Evolutionary conservation across 257 asterid genomes (phyloP), one percentile per base, ranked within the genome.

Genomic region (Apocynum venetum): DNA sequence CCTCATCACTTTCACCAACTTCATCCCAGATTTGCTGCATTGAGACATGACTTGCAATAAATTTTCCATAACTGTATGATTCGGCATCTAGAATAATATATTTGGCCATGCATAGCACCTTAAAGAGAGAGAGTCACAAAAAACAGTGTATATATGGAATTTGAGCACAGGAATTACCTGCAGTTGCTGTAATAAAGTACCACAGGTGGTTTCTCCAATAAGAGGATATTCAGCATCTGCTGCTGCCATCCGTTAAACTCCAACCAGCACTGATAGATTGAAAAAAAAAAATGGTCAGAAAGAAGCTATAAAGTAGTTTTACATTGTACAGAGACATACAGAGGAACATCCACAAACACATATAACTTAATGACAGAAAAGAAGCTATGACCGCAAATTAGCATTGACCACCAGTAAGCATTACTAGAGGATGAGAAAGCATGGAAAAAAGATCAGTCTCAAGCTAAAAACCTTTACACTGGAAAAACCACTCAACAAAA

Each of bases 1-100:
- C 98, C 13, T 94, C 97, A 25, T 92, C 97, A 73, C 84, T 89
- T 85, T 92, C 97, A 48, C 98, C 98, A 56, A 94, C 98, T 81
- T 94, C 98, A 82, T 94, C 98, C 98, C 98, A 94, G 10, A 94
- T 90, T 88, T 89, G 88, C 98, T 94, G 90, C 89, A 88, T 67
- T 35, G 75, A 14, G 35, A 53, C 51, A 40, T 6, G 40, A 46
- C 46, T 46, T 52, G 66, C 61, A 78, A 17, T 25, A 6, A 20
- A 19, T 57, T 57, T 20, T 3, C 64, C 7, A n/a, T 51, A 66
- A 76, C 41, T 12, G 15, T 9, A 4, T 0, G 6, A 31, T 57
- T 20, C 36, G 1, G 3, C 25, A 6, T 19, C 35, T 8, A 66
- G 31, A 35, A 41, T 40, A 40, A 3, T 40, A 65, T 4, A 17